Base-by-base conservation (phyloP, 2,329 filamentous ascomycete genomes). In the Fusarium sp. region DNA sequence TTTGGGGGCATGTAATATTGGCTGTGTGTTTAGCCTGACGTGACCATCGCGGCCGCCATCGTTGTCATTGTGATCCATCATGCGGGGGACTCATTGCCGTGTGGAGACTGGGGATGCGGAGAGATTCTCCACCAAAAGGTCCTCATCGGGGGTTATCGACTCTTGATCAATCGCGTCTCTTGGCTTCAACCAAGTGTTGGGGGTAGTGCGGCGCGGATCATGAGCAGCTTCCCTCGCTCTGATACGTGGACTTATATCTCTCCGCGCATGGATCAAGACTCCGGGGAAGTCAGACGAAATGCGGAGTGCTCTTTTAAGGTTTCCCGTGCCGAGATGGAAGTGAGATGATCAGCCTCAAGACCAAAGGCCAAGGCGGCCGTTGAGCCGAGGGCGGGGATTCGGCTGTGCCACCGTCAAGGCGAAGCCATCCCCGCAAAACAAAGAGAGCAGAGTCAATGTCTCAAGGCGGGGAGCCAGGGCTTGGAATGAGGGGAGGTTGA, bases 61-160 rank as follows among this genome's bases (percentile, higher is more conserved):
- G 57, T 34, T 65, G 54, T 59, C 58, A 67, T 65, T 51, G 23
- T 38, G 53, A 34, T 31, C 46, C 51, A 65, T 51, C 34, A 62
- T 73, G 72, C 59, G 72, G 72, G 61, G 72, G 64, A 61, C 29
- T 51, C 64, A 69, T 36, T 73, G 58, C 66, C 62, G 61, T 58
- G 62, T 61, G 59, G 63, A 68, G 69, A 67, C 65, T 70, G 68
- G 66, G 70, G 70, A 64, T 71, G 64, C 69, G 66, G 69, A 59
- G 66, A 71, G 62, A 55, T 62, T 62, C 64, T 65, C 72, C 72
- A 74, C 70, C 51, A 50, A 63, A 59, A 61, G 59, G 61, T 53
- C 66, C 49, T 63, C 38, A 51, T 57, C 56, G 59, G 42, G 58
- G 55, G 51, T 40, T 40, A 14, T 55, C 44, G 33, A 29, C 40